Conservation (phyloP, 148 eudicot species). For the Vaccinium myrtillus region DNA sequence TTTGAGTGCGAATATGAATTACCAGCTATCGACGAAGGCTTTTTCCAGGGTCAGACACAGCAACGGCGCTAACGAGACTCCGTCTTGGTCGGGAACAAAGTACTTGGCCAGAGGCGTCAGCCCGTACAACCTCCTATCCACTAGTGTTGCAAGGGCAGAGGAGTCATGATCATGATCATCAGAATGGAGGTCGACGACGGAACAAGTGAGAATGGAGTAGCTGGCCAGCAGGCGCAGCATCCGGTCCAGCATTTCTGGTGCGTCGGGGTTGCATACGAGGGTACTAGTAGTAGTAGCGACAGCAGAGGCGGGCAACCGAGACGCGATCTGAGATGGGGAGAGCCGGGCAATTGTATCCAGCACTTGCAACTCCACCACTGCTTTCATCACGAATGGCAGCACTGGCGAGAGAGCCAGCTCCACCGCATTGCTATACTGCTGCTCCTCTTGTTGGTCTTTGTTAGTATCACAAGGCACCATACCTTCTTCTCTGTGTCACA, state of each 20-base stretch:
- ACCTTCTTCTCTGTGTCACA: neutral
- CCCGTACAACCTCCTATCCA: neutral
- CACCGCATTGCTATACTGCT: conserved; percentile 8
- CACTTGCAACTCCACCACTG: conserved; percentile 26
- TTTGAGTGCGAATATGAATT: neutral
- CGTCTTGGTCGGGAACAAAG: neutral
- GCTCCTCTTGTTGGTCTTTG: conserved; percentile 9
- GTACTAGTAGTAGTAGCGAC: neutral
- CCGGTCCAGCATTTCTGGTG: conserved; percentile 39
- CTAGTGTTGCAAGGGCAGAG: neutral
- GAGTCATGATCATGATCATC: neutral
- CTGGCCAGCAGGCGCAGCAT: conserved; percentile 41
- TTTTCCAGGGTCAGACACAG: neutral
- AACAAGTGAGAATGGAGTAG: conserved; percentile 29
- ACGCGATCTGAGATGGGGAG: conserved; percentile 29
- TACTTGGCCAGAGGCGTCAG: neutral
- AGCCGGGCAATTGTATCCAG: conserved; percentile 35
- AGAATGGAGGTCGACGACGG: neutral
- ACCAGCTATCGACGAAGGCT: neutral
- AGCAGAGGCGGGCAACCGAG: neutral
- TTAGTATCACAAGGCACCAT: neutral
- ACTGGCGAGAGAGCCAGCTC: conserved; percentile 13
- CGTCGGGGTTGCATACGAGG: conserved; percentile 23
- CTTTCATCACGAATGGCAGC: conserved; percentile 20
- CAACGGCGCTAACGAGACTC: neutral